Conservation (phyloP, 148 eudicot species). For the Heliosperma pusillum region DNA sequence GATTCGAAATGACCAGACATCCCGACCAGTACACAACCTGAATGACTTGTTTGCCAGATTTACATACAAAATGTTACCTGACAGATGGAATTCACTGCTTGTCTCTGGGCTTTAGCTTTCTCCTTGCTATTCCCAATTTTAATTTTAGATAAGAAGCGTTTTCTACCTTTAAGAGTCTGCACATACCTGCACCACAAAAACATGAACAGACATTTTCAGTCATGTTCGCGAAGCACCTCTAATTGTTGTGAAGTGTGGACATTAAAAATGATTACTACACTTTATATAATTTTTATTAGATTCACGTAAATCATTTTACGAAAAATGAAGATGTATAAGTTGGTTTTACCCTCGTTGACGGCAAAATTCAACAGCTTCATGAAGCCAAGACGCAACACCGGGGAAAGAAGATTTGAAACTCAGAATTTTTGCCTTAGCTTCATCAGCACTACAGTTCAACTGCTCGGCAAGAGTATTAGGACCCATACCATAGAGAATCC, state of each 20-base stretch:
- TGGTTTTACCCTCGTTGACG: conserved; percentile 63
- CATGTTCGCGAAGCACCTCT: background rate
- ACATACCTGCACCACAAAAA: conserved; percentile 56
- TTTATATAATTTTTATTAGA: background rate
- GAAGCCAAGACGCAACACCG: conserved; percentile 94
- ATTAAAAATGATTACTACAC: background rate
- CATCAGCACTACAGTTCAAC: conserved; percentile 70
- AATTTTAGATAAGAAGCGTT: conserved; percentile 84
- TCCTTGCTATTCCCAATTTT: conserved; percentile 73
- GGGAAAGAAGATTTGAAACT: conserved; percentile 81
- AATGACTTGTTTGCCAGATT: background rate
- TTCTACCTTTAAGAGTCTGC: conserved; percentile 84
- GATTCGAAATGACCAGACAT: too few relatives aligned
- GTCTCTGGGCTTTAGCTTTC: conserved; percentile 94
- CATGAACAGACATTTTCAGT: background rate
- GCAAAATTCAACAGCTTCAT: conserved; percentile 75
- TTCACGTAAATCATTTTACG: background rate
- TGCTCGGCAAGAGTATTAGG: conserved; percentile 82
- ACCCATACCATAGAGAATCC: conserved; percentile 98
- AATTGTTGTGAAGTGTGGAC: background rate
- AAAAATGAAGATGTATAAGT: background rate
- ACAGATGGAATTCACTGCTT: conserved; percentile 98
- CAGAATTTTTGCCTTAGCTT: conserved; percentile 71
- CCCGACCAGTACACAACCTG: background rate
- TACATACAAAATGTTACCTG: conserved; percentile 45